These are phyloP conservation scores for Cladosporium sp. DNA, from an alignment of 2,329 filamentous ascomycete species.

Conservation along the genomic window DNA sequence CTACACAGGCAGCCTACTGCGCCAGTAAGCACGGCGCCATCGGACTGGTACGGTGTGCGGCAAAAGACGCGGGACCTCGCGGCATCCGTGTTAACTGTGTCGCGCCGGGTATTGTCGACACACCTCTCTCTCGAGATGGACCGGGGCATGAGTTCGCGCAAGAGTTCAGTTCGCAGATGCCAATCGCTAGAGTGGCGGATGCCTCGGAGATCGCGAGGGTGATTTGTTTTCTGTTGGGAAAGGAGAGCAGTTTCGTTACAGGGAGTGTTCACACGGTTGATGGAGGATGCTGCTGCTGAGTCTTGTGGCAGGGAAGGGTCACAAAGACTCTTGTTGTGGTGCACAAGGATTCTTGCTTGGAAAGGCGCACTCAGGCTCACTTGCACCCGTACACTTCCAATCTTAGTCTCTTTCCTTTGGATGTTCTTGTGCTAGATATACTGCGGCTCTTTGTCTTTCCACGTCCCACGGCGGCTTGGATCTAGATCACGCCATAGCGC, in stretches of 20 bases:
- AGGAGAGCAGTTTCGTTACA: constrained; percentile 45
- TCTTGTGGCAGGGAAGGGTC: not conserved
- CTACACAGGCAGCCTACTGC: constrained; percentile 40
- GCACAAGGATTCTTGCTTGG: not conserved
- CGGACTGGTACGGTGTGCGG: constrained; percentile 48
- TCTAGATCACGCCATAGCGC: not conserved
- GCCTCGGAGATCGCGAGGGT: constrained; percentile 39
- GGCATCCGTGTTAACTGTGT: constrained; percentile 55
- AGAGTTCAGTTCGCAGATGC: constrained; percentile 1
- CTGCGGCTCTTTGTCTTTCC: not conserved
- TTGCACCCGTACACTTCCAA: not conserved
- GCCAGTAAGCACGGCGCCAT: constrained; percentile 45
- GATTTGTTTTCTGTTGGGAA: constrained; percentile 45
- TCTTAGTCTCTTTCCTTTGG: not conserved
- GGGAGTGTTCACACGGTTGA: constrained; percentile 44
- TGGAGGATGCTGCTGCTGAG: constrained; percentile 31
- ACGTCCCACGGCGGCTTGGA: not conserved
- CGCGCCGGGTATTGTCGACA: constrained; percentile 55
- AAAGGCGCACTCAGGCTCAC: not conserved
- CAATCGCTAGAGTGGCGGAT: constrained; percentile 17
- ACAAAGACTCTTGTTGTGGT: not conserved
- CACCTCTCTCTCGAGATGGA: constrained; percentile 19
- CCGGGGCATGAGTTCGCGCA: not conserved
- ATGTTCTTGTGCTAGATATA: not conserved
- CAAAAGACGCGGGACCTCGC: constrained; percentile 42